Percentiles rank a stretch among this genome's conserved stretches.
phyloP scores from a whole-genome alignment of 1,284 basidiomycete genomes.

The Ceratobasidium sp. region DNA sequence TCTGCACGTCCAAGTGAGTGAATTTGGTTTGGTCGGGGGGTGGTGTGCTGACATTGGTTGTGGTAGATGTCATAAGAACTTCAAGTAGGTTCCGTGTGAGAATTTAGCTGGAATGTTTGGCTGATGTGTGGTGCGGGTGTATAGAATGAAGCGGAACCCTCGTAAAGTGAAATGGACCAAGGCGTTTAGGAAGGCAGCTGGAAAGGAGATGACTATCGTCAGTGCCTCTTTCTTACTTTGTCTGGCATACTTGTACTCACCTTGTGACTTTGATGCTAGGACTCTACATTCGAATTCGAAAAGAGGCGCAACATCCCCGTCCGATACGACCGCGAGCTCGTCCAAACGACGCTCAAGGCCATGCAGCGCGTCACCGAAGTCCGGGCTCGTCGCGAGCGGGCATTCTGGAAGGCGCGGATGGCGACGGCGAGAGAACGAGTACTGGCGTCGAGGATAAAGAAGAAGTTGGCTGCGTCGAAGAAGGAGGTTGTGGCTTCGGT shows the following conservation, averaged over 20 bases:
- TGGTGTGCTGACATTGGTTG: background rate
- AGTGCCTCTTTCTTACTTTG: slow-evolving; percentile 57
- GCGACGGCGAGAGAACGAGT: slow-evolving; percentile 79
- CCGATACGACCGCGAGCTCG: slow-evolving; percentile 95
- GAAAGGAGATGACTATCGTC: slow-evolving; percentile 99
- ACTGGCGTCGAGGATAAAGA: slow-evolving; percentile 67
- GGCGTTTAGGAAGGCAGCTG: slow-evolving; percentile 98
- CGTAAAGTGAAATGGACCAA: slow-evolving; percentile 99
- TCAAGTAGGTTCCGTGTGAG: slow-evolving; percentile 93
- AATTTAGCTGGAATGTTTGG: too few species aligned
- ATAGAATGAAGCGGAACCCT: slow-evolving; percentile 99
- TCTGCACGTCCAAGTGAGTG: slow-evolving; percentile 94
- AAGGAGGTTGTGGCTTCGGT: slow-evolving; percentile 77
- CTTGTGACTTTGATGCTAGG: slow-evolving; percentile 71
- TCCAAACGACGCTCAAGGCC: slow-evolving; percentile 95
- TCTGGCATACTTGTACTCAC: slow-evolving; percentile 12
- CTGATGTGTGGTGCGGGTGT: slow-evolving; percentile 24
- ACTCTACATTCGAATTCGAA: slow-evolving; percentile 99
- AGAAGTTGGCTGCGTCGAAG: slow-evolving; percentile 68
- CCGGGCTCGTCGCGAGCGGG: slow-evolving; percentile 89
- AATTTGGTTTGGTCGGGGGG: slow-evolving; percentile 47
- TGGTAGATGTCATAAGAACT: slow-evolving; percentile 93
- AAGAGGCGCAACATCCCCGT: slow-evolving; percentile 98
- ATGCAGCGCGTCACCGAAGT: slow-evolving; percentile 98
- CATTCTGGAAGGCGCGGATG: slow-evolving; percentile 98